Evolutionary conservation across 345 rosid genomes (phyloP), one percentile per base, ranked within the genome.

Genomic region (Bretschneidera sinensis): DNA sequence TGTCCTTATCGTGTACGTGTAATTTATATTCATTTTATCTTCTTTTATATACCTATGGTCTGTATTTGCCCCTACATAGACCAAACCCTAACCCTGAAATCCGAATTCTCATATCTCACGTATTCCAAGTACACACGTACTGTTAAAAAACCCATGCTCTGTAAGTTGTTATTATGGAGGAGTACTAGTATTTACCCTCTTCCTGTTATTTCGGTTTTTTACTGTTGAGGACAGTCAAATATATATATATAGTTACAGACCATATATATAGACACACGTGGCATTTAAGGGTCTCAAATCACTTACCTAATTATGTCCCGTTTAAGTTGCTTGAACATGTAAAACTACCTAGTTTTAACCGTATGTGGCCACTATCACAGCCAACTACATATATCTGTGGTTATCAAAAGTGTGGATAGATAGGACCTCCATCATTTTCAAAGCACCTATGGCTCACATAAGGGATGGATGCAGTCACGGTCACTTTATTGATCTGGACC

Each of bases 41-140:
- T 4, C 1, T 14, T 2, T 35, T 18, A 23, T 3, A 10, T 35
- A 22, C 11, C 10, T n/a, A 21, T 54, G 53, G 60, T 56, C 54
- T 56, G 55, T 48, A 51, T 60, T 69, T 24, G 35, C 34, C 74
- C 66, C 64, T 49, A 31, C 56, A 66, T n/a, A 5, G n/a, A 51
- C 63, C 66, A 72, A 69, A 66, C 70, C 66, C 79, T 66, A 70
- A 62, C 60, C 74, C 72, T 66, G 35, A 59, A 51, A 21, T 47
- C 48, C 14, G 45, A 66, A 63, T 39, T 25, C 9, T 54, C 62
- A 43, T 48, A 57, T 25, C 9, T 54, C 62, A 43, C 51, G 60
- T 62, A 39, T 52, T 65, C 57, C 61, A 69, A n/a, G 47, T 51
- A 7, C 61, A 50, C 58, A 57, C 68, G 60, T 60, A 69, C 69